These are phyloP conservation scores for Scheffersomyces insectosa DNA, from an alignment of 1,139 yeast species.

Conservation along the genomic window DNA sequence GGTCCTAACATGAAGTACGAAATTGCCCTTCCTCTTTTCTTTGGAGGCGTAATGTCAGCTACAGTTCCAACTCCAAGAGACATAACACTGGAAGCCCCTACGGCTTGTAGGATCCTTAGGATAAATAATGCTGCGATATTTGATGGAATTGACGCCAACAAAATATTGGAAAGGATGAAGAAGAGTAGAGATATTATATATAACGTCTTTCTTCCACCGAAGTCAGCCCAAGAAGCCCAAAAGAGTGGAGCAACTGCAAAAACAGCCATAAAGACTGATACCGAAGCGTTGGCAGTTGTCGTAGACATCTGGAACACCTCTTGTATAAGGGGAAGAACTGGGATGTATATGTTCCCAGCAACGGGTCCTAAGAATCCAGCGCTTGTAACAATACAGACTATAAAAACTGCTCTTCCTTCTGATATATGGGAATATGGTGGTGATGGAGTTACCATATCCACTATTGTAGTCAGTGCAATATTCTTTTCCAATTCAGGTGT, in stretches of 20 bases:
- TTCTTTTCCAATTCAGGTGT: no score
- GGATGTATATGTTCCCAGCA: slow-evolving; percentile 60
- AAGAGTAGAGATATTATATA: slow-evolving; percentile 47
- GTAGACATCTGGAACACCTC: slow-evolving; percentile 42
- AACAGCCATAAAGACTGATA: slow-evolving; percentile 58
- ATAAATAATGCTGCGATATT: slow-evolving; percentile 45
- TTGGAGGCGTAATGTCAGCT: slow-evolving; percentile 51
- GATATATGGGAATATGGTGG: slow-evolving; percentile 13
- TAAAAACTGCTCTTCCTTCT: slow-evolving; percentile 18
- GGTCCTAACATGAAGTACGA: slow-evolving; percentile 62
- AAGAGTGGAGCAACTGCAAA: slow-evolving; percentile 55
- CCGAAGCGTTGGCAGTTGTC: slow-evolving; percentile 56
- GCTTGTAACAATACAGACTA: slow-evolving; percentile 38
- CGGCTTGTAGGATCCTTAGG: slow-evolving; percentile 51
- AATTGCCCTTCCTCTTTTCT: slow-evolving; percentile 49
- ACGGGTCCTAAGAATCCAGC: slow-evolving; percentile 63
- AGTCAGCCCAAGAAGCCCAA: slow-evolving; percentile 61
- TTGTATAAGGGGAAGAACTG: slow-evolving; percentile 51
- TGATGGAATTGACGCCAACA: slow-evolving; percentile 50
- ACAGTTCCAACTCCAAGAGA: slow-evolving; percentile 61
- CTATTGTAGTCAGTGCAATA: no score
- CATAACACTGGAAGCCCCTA: slow-evolving; percentile 56
- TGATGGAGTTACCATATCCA: neutral
- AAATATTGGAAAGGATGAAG: slow-evolving; percentile 46
- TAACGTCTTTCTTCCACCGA: slow-evolving; percentile 55